These are phyloP conservation scores for Phyllosticta citribraziliensis DNA, from an alignment of 2,329 filamentous ascomycete genomes.

Conservation along the genomic window DNA sequence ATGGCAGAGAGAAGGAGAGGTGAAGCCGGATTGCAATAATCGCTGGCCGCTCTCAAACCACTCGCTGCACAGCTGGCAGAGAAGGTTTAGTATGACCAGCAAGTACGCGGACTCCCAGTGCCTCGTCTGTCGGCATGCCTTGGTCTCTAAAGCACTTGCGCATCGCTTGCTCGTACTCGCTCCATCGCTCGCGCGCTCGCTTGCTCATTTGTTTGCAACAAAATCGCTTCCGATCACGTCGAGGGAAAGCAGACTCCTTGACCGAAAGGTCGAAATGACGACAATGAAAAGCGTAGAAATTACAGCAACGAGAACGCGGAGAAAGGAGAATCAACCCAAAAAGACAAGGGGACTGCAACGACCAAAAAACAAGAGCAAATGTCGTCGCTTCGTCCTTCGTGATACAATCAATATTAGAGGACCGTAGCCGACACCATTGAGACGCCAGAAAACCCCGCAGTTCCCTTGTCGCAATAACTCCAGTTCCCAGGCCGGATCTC, in stretches of 20 bases:
- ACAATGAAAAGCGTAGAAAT: not conserved
- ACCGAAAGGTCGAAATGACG: not conserved
- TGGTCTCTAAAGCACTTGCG: not conserved
- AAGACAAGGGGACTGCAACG: conserved; percentile 4
- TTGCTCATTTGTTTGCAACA: not conserved
- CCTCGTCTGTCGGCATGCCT: too few relatives aligned
- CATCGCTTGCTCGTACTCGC: not conserved
- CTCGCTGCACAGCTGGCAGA: too few relatives aligned
- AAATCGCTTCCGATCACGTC: not conserved
- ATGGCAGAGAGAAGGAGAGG: too few relatives aligned
- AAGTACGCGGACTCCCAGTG: too few relatives aligned
- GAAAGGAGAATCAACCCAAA: not conserved
- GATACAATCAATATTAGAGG: conserved; percentile 1
- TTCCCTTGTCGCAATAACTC: not conserved
- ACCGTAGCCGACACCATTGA: not conserved
- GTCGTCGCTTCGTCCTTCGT: conserved; percentile 6
- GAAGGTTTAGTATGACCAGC: too few relatives aligned
- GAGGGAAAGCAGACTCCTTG: not conserved
- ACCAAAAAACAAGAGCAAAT: not conserved
- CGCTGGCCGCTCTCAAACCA: too few relatives aligned
- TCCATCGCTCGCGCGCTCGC: not conserved
- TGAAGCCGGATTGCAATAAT: too few relatives aligned
- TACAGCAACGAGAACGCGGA: not conserved
- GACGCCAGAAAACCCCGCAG: not conserved
- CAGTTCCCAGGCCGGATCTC: not conserved